Conservation (phyloP, 768 basidiomycete species). For the Mycena floridula region DNA sequence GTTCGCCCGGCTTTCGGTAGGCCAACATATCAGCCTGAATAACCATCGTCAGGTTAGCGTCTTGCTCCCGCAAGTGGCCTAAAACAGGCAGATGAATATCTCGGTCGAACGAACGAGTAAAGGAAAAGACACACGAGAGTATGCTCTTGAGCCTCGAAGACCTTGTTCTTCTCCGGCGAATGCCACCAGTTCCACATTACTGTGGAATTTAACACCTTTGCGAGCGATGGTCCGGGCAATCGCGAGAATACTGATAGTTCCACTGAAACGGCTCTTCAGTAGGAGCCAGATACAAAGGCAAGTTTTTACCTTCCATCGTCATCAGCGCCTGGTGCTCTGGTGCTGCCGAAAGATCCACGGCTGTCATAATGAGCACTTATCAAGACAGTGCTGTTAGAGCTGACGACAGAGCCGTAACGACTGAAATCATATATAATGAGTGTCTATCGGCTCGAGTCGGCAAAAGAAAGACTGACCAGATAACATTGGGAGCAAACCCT, state of each 20-base stretch:
- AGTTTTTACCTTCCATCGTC: conserved; percentile 34
- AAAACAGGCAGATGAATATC: conserved; percentile 1
- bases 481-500: conserved; percentile 83
- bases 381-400: conserved; percentile 61
- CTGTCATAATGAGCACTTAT: conserved; percentile 89
- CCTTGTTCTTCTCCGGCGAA: conserved; percentile 96
- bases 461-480: conserved; percentile 50
- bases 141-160: conserved; percentile 68
- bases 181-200: conserved; percentile 72
- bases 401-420: conserved; percentile 46
- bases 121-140: conserved; percentile 56
- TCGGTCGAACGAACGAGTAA: no score
- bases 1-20: conserved; percentile 74
- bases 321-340: conserved; percentile 51
- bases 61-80: conserved; percentile 53
- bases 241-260: conserved; percentile 62
- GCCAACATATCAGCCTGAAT: conserved; percentile 92
- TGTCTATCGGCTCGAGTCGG: neutral
- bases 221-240: conserved; percentile 73
- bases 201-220: conserved; percentile 62
- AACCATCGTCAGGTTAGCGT: conserved; percentile 73
- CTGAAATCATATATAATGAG: conserved; percentile 25
- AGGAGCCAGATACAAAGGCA: conserved; percentile 31
- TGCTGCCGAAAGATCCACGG: conserved; percentile 80
- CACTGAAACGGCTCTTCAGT: no score